Percentiles rank a stretch among this genome's conserved stretches.
These are phyloP conservation scores for Anthracocystis walkeri DNA, from an alignment of 1,284 basidiomycete genomes.

Conservation along the genomic window DNA sequence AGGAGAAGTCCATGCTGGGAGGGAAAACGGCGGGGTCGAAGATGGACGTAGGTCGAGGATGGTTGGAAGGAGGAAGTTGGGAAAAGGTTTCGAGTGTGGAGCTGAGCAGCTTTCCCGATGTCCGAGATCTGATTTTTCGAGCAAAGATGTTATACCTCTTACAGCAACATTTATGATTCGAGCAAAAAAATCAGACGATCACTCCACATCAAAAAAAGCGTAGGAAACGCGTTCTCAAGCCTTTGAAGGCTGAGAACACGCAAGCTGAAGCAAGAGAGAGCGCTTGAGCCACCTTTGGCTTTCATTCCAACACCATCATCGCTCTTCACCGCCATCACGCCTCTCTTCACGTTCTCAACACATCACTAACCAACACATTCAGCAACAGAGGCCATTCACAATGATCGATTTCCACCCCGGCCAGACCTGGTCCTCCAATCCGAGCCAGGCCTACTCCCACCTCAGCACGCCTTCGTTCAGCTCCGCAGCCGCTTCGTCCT, in stretches of 20 bases:
- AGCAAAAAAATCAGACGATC: constrained; percentile 33
- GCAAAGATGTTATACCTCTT: neutral
- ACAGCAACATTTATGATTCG: neutral
- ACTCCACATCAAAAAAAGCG: constrained; percentile 38
- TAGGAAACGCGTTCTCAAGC: constrained; percentile 25
- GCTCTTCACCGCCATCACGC: neutral
- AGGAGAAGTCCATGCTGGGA: constrained; percentile 65
- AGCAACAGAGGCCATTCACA: neutral
- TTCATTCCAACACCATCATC: constrained; percentile 6
- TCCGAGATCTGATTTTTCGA: constrained; percentile 13
- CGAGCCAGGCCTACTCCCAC: constrained; percentile 33
- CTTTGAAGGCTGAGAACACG: constrained; percentile 23
- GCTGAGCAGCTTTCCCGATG: constrained; percentile 16
- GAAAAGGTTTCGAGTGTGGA: constrained; percentile 8
- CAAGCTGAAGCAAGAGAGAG: constrained; percentile 23
- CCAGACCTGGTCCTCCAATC: constrained; percentile 53
- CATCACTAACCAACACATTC: neutral
- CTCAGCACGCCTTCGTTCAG: constrained; percentile 66
- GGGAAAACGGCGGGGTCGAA: neutral
- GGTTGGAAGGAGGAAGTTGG: neutral
- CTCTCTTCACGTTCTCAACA: neutral
- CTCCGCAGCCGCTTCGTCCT: constrained; percentile 34
- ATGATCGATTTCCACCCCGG: constrained; percentile 54
- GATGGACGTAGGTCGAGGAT: neutral
- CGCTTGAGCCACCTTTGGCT: constrained; percentile 38